Evolutionary conservation across 2,329 filamentous ascomycete genomes (phyloP), one percentile per base, ranked within the genome.

Genomic region (Diaporthe vexans): DNA sequence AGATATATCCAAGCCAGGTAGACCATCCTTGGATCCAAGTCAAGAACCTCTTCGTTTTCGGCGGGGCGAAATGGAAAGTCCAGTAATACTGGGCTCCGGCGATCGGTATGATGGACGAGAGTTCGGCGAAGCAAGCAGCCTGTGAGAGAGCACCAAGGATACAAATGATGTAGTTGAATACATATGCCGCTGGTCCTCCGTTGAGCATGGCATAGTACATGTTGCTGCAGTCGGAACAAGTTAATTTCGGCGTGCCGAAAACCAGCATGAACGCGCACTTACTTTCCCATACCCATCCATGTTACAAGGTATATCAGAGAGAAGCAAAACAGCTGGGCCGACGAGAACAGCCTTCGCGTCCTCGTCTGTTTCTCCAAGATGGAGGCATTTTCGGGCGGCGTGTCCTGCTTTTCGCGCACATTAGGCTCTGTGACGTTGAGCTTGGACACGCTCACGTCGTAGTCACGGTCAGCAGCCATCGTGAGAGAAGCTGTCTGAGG

Each of bases 121-220:
- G 52, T 24, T 56, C 52, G 15, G 52, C 52, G 26, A 56, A 56
- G 52, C 52, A 56, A 56, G 52, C 52, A 56, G 52, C 52, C 52
- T 56, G 52, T 21, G 52, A 56, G 15, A 56, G 52, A 56, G 52
- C 52, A 33, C 26, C 52, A 26, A 56, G 26, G 52, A 56, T 33
- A 33, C 52, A 56, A 24, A 56, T 56, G 52, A 56, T 56, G 52
- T 56, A 56, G 52, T 56, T 56, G 52, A 56, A 56, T 11, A 56
- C 52, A 56, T 56, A 56, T 56, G 26, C 26, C 26, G 52, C 52
- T 26, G 52, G 26, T 17, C 52, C 52, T 56, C 52, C 52, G 33
- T 33, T 56, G 15, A 56, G 26, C 52, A 56, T 56, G 52, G 52
- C 52, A 56, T 56, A 33, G 52, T 56, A 33, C 26, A 56, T 33